Evolutionary conservation across 2,329 filamentous ascomycete genomes (phyloP).

Genomic region (Thielaviopsis ethacetica): DNA sequence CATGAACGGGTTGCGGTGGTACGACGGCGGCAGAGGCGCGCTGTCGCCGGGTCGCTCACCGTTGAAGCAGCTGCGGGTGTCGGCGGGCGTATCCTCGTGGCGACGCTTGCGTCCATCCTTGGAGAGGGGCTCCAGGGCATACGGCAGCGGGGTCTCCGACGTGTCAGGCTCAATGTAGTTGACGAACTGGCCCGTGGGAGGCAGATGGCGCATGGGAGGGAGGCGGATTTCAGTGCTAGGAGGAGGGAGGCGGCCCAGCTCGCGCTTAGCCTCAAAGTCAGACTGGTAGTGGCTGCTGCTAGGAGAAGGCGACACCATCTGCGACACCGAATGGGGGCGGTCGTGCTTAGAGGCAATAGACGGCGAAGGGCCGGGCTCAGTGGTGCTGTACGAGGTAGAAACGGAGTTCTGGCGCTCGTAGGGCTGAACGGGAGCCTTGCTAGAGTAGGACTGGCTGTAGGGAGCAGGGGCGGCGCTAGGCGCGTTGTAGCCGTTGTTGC

Average conservation of each 20-base stretch:
- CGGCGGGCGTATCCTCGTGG: neutral
- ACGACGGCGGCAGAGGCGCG: neutral
- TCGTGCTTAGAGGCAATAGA: conserved; percentile 6
- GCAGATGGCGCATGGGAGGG: neutral
- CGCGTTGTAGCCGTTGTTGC: neutral
- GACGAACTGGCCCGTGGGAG: neutral
- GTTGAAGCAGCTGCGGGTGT: neutral
- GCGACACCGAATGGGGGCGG: conserved; percentile 1
- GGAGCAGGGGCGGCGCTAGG: neutral
- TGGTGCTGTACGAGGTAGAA: neutral
- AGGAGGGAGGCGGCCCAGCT: neutral
- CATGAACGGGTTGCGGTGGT: neutral
- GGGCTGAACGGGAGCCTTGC: neutral
- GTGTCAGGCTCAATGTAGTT: neutral
- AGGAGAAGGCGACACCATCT: conserved; percentile 1
- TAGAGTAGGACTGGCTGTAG: neutral
- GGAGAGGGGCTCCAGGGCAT: neutral
- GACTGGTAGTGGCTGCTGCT: conserved; percentile 3
- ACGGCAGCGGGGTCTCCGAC: neutral
- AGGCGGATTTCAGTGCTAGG: neutral
- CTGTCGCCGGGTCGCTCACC: neutral
- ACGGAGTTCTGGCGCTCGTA: conserved; percentile 7
- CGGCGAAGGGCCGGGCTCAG: neutral
- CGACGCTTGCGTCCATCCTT: neutral
- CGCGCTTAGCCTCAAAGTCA: neutral